Base-by-base conservation (phyloP, 169 alveolate genomes). In the Theileria equi region DNA sequence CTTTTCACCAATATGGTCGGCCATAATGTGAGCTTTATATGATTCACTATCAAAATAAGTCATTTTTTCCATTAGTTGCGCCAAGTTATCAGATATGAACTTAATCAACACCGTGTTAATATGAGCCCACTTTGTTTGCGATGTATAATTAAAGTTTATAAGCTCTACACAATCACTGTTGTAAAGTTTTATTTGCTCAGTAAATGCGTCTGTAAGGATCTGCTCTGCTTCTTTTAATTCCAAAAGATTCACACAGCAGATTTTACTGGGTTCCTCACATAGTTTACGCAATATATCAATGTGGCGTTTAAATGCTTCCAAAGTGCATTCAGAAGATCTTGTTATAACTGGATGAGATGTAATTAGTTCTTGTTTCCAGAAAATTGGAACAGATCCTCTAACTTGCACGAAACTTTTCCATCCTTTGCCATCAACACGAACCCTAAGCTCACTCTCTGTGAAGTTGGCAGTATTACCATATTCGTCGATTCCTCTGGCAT, bases 331-430 rank as follows among this genome's bases (percentile, higher is more conserved):
- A 0, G 62, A 19, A 13, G 68, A 35, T 28, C 41, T 26, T 11
- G 59, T 43, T 54, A 74, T 40, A 38, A 44, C 36, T 13, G 80
- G 64, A n/a, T 35, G 53, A 35, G 88, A n/a, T 28, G 84, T 55
- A 16, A 90, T 62, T 17, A 97, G 95, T 44, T 90, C 81, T 80
- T 96, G 97, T 44, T 92, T 91, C 99, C 99, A 97, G 70, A 95
- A 92, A 28, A 94, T 76, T 8, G 99, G 99, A 19, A 96, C 94
- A 28, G 98, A 93, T 41, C 99, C 99, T 63, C 99, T 90, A 17
- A 41, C 11, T 57, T 65, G 79, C 25, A 53, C 71, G 34, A 61
- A 63, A 53, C 72, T 50, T 34, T 63, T 50, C 80, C 79, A 76
- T 4, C 38, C 19, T 47, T 85, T 73, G 44, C 80, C 81, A 40